These are phyloP conservation scores for Ceratobasidium sp. DNA, from an alignment of 1,284 basidiomycete genomes.

Conservation along the genomic window DNA sequence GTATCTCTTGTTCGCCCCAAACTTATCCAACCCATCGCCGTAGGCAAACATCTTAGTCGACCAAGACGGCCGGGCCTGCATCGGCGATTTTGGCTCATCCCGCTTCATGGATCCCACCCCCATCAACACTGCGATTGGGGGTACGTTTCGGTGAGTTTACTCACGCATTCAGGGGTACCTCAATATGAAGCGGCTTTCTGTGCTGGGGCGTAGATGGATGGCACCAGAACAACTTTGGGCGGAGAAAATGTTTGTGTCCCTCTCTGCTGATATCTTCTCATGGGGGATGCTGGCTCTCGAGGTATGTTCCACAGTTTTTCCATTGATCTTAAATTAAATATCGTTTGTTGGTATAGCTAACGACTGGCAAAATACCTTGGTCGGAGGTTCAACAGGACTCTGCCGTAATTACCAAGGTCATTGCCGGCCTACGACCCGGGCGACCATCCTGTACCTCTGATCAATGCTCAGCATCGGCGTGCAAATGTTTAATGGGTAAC, in stretches of 20 bases:
- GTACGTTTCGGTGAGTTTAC: slow-evolving; percentile 22
- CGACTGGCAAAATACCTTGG: slow-evolving; percentile 12
- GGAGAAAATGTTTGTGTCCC: slow-evolving; percentile 14
- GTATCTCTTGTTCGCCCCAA: not conserved
- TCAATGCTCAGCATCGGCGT: not conserved
- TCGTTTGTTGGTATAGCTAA: not conserved
- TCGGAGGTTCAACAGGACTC: slow-evolving; percentile 13
- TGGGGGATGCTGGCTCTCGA: slow-evolving; percentile 29
- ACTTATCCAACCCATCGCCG: not conserved
- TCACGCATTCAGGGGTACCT: no score
- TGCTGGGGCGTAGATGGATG: slow-evolving; percentile 36
- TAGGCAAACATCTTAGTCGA: slow-evolving; percentile 26
- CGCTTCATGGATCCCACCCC: not conserved
- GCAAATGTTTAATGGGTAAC: not conserved
- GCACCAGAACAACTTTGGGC: slow-evolving; percentile 27
- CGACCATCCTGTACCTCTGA: slow-evolving; percentile 2
- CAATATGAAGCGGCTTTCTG: no score
- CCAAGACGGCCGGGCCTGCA: slow-evolving; percentile 13
- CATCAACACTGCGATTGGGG: slow-evolving; percentile 1
- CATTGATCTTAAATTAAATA: no score
- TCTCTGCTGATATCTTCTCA: slow-evolving; percentile 19
- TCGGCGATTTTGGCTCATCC: slow-evolving; percentile 23
- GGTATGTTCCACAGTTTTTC: not conserved
- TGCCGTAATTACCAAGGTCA: slow-evolving; percentile 14
- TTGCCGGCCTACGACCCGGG: not conserved